Percentiles rank a stretch among this genome's conserved stretches.
Conservation (phyloP, 768 basidiomycete species). For the Crepidotus variabilis region DNA sequence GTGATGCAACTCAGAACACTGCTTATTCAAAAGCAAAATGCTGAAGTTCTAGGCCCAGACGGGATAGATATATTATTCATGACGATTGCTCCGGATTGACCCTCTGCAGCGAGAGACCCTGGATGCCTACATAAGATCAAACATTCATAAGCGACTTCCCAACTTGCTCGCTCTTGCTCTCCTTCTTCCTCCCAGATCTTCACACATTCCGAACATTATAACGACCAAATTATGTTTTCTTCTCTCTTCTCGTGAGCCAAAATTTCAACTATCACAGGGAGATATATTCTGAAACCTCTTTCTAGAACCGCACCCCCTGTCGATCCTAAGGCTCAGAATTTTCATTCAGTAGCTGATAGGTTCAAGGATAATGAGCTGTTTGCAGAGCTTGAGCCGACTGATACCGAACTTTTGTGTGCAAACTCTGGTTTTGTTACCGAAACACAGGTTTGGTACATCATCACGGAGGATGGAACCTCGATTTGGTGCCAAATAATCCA, state of each 20-base stretch:
- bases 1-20: too few relatives aligned
- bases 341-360: conserved; percentile 76
- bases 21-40: too few relatives aligned
- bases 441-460: conserved; percentile 84
- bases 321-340: conserved; percentile 71
- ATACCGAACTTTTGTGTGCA: conserved; percentile 80
- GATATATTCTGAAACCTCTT: conserved; percentile 9
- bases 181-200: conserved; percentile 5
- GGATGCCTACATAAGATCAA: neutral
- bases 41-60: too few relatives aligned
- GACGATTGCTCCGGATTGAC: too few relatives aligned
- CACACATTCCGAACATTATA: conserved; percentile 6
- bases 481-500: conserved; percentile 86
- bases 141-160: conserved; percentile 1
- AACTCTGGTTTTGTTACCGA: conserved; percentile 81
- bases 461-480: conserved; percentile 74
- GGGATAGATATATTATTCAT: too few relatives aligned
- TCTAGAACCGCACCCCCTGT: conserved; percentile 46
- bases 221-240: conserved; percentile 64
- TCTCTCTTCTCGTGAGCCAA: conserved; percentile 72
- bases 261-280: neutral
- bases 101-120: neutral
- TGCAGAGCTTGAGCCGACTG: conserved; percentile 72
- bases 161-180: neutral
- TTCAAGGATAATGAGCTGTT: conserved; percentile 54